Base-by-base conservation (phyloP, 2,329 filamentous ascomycete genomes). In the Paraconiothyrium brasiliense region DNA sequence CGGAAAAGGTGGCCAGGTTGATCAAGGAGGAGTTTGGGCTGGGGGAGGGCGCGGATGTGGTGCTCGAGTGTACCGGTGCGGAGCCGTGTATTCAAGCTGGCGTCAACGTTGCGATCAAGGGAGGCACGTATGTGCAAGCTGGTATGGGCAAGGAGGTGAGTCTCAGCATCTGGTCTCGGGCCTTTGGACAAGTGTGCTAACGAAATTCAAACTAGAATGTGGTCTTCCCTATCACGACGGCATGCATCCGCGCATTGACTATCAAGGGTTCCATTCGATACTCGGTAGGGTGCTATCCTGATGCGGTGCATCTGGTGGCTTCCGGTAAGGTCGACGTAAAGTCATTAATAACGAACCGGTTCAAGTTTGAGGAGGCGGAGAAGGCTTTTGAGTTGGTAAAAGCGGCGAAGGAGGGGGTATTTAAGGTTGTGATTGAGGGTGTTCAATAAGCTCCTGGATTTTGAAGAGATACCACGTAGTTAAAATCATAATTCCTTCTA, bases 181-280 rank as follows among this genome's bases (percentile, higher is more conserved):
- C 16, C 14, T n/a, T 1, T 39, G 34, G 13, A 46, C 6, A 52
- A 4, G 3, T 43, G 16, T 44, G 22, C 52, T 55, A 32, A 55
- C 30, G 2, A 16, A 9, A 2, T 14, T 44, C 2, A 2, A 34
- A 34, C 11, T 27, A 60, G 58, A 84, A 83, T 51, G 79, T 86
- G 13, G 69, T 80, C 0, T 86, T 86, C 57, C 84, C 84, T 0
- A 86, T 86, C 59, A 83, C 81, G 0, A 80, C 79, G 0, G 80
- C 80, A 1, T 86, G 83, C 60, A 83, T 83, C 60, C 77, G 81
- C 5, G 85, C 77, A 0, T 68, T 86, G 50, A 82, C 71, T 3
- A 76, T 86, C 62, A 81, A 83, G 56, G 85, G 84, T 1, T 84
- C 81, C 0, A 85, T 87, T 55, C 77, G 84, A 2, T 87, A 87